Base-by-base conservation (phyloP, 768 basidiomycete species). In the Plicaturopsis crispa region DNA sequence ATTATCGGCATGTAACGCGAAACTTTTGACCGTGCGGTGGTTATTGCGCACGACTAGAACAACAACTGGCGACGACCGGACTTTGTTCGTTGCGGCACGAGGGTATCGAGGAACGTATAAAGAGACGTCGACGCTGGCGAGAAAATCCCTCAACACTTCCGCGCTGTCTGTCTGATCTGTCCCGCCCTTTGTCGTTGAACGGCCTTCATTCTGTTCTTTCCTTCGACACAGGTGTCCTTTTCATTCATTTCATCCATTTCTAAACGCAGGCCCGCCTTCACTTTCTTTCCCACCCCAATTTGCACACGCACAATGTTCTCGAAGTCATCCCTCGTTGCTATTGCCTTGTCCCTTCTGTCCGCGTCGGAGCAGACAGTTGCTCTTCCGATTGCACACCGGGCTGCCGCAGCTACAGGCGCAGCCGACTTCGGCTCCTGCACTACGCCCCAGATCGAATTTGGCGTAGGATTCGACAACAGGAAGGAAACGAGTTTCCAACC, bases 401-500 rank as follows among this genome's bases (percentile, higher is more conserved):
- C 50, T 38, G 60, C 55, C 12, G 51, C 44, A 30, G 42, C 48
- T 24, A 35, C 55, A 19, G 37, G 54, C 23, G 46, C 54, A n/a
- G 42, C 42, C 12, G 48, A 75, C 58, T 79, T 80, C 43, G 76
- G 77, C 24, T 62, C 53, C 17, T 79, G 77, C 60, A 59, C 70
- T 4, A 60, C 72, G 10, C 77, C 78, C 11, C 56, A 76, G 55
- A 75, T 81, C 42, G 64, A 70, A 48, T 81, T 81, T 47, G 76
- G 62, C 33, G 58, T 48, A 21, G 75, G 73, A 24, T 77, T 81
- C 48, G 76, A 80, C 44, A 58, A 59, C 48, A 65, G 78, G 41
- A 71, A 61, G 45, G 78, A 79, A 50, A 79, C 75, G 7, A 65
- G 66, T 54, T 81, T 78, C 64, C 53, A 68, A 46, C 78, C 78